These are phyloP conservation scores for Citeromyces siamensis DNA, from an alignment of 1,139 yeast genomes.

Conservation along the genomic window DNA sequence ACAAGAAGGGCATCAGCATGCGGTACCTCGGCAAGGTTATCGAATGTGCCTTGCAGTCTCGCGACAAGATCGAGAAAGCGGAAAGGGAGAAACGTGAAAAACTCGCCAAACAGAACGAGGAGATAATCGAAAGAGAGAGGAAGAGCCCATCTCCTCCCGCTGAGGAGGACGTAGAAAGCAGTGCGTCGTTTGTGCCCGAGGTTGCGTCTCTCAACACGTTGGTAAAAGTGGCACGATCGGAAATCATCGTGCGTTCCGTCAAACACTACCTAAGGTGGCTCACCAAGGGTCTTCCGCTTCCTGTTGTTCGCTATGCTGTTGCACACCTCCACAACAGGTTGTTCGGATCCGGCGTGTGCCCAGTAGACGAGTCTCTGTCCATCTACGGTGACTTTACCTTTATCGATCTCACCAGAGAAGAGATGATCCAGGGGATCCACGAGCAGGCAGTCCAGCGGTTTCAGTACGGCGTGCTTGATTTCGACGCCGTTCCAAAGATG, in stretches of 20 bases:
- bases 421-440: constrained; percentile 30
- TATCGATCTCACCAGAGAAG: constrained; percentile 28
- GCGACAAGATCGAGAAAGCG: constrained; percentile 11
- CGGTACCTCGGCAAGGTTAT: constrained; percentile 66
- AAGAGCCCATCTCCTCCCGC: constrained; percentile 13
- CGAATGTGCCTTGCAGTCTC: constrained; percentile 17
- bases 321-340: constrained; percentile 67
- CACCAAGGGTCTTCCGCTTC: constrained; percentile 35
- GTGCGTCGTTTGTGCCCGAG: constrained; percentile 23
- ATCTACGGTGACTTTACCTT: constrained; percentile 30
- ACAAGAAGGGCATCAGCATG: constrained; percentile 75
- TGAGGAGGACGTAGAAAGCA: constrained; percentile 16
- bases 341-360: constrained; percentile 38
- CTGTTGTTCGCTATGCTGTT: constrained; percentile 44
- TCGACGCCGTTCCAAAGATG: constrained; percentile 21
- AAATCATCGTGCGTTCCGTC: constrained; percentile 66
- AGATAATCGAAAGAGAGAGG: constrained; percentile 11
- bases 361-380: constrained; percentile 30
- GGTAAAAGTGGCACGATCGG: constrained; percentile 39
- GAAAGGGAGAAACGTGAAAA: constrained; percentile 11
- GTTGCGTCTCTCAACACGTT: constrained; percentile 34
- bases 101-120: constrained; percentile 16
- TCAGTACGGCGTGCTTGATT: constrained; percentile 29
- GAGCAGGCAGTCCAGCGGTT: constrained; percentile 47
- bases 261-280: constrained; percentile 60